Evolutionary conservation across 1,139 yeast genomes (phyloP).

Genomic region (Blastobotrys malaysiensis): DNA sequence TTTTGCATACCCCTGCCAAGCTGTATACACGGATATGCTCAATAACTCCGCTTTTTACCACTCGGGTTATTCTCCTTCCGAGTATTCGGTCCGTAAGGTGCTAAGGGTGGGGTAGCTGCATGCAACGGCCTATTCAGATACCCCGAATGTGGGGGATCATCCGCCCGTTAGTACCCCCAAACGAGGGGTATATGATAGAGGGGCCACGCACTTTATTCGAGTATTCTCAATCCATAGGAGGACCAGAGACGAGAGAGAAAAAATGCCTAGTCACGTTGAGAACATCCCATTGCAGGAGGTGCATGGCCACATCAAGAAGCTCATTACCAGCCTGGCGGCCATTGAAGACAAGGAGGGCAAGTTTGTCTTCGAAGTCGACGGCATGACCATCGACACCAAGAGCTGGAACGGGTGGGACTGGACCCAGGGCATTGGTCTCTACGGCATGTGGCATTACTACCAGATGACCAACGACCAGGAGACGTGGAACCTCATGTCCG

Average conservation of each 20-base stretch:
- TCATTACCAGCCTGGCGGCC: slow-evolving; percentile 12
- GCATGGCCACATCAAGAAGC: background rate
- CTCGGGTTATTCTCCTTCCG: background rate
- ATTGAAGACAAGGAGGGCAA: slow-evolving; percentile 30
- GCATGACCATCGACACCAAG: slow-evolving; percentile 35
- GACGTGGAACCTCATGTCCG: slow-evolving; percentile 26
- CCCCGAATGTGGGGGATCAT: background rate
- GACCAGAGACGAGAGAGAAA: background rate
- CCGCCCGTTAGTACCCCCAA: background rate
- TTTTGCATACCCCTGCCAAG: background rate
- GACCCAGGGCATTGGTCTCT: slow-evolving; percentile 34
- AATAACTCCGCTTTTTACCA: background rate
- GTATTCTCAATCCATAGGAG: no score
- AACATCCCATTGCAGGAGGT: background rate
- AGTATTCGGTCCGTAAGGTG: background rate
- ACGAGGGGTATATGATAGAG: background rate
- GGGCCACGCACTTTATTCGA: background rate
- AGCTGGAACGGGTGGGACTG: slow-evolving; percentile 41
- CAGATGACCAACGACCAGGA: slow-evolving; percentile 26
- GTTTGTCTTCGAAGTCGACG: slow-evolving; percentile 34
- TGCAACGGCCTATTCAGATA: background rate
- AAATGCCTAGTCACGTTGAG: background rate
- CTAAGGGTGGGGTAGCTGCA: background rate
- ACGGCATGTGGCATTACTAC: slow-evolving; percentile 38
- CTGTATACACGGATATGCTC: background rate